Evolutionary conservation across 805 yeast genomes (phyloP), one percentile per base, ranked within the genome.

Genomic region (Scheffersomyces ergatensis): DNA sequence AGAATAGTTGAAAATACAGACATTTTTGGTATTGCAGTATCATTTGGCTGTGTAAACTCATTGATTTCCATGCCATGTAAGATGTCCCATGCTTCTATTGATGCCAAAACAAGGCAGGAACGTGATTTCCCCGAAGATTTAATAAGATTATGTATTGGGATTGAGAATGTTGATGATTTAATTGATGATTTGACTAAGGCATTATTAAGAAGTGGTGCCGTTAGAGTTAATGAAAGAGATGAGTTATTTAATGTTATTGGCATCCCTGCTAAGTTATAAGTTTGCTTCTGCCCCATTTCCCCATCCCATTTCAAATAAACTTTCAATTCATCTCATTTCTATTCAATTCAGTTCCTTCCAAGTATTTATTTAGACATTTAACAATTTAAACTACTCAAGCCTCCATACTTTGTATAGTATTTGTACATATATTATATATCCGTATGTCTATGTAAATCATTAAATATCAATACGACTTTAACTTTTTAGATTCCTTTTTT

Each of bases 21-120:
- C 42, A 70, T 92, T 30, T 90, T 85, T 70, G 88, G 90, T 30
- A 88, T 90, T 48, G 87, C 96, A 5, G 97, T 90, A 7, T 85
- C 95, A 9, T 90, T 90, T 65, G 98, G 98, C 17, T 85, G 96
- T 61, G 96, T 92, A 45, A 88, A 89, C 70, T 86, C 96, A 14
- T 74, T 90, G 57, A 88, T 90, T 43, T 88, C 96, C 30, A 78
- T 90, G 82, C 98, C 98, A 13, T 88, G 97, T 63, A 78, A 79
- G 62, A 90, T 90, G 97, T 87, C 96, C 5, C 98, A 90, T 58
- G 97, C 97, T n/a, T 84, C 96, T 2, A 90, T 90, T 47, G 96
- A 89, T 52, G 84, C 89, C 19, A 80, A 86, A 56, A 82, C 88
- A 3, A 80, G 97, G 62, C 82, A 82, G 36, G 95, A 85, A 61